Conservation (phyloP, 2,329 filamentous ascomycete genomes). For the Beauveria caledonica region DNA sequence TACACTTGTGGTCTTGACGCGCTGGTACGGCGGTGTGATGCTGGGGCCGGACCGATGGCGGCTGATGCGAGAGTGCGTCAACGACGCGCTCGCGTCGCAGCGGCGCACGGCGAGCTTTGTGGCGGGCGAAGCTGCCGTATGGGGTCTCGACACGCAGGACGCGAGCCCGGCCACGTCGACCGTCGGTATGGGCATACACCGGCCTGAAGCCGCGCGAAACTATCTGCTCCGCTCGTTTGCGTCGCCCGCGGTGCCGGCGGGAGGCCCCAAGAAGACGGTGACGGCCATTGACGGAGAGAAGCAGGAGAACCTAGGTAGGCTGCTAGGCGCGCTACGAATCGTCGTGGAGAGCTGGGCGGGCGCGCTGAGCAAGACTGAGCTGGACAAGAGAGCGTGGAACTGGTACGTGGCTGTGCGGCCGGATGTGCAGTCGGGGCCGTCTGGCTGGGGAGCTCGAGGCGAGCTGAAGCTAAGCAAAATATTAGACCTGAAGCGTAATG, state of each 20-base stretch:
- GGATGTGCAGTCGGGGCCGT: constrained; percentile 62
- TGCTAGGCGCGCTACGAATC: constrained; percentile 64
- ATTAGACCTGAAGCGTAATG: constrained; percentile 45
- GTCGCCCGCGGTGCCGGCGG: constrained; percentile 27
- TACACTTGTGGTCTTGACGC: constrained; percentile 48
- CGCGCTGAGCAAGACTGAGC: constrained; percentile 53
- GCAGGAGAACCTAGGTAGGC: constrained; percentile 58
- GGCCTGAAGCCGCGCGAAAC: constrained; percentile 57
- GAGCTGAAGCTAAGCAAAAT: constrained; percentile 59
- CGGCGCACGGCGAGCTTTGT: constrained; percentile 23
- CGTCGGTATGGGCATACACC: constrained; percentile 61
- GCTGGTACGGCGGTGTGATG: constrained; percentile 56
- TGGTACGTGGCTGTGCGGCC: constrained; percentile 77
- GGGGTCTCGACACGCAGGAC: constrained; percentile 51
- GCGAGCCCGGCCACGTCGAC: constrained; percentile 33
- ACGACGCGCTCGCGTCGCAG: constrained; percentile 45
- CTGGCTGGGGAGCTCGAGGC: constrained; percentile 80
- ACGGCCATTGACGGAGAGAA: constrained; percentile 50
- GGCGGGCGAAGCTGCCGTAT: constrained; percentile 47
- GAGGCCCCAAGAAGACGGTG: constrained; percentile 39
- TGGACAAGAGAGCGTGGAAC: constrained; percentile 68
- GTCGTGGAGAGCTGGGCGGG: constrained; percentile 66
- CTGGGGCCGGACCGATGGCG: constrained; percentile 55
- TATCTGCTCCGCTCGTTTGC: constrained; percentile 55
- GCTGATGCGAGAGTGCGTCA: constrained; percentile 50